Base-by-base conservation (phyloP, 768 basidiomycete species). In the Pleurotus djamor region DNA sequence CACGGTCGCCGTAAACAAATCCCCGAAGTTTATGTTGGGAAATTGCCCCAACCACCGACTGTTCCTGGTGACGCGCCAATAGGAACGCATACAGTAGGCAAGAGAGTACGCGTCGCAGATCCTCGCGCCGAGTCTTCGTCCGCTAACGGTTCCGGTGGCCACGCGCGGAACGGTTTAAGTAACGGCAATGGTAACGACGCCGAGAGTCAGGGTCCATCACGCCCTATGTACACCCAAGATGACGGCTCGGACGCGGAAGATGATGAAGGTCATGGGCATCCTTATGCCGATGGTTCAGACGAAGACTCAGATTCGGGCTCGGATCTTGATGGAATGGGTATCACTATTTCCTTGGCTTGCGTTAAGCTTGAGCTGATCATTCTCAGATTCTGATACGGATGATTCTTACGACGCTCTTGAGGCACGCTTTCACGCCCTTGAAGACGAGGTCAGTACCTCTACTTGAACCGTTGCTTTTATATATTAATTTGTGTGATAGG, bases 401-500 rank as follows among this genome's bases (percentile, higher is more conserved):
- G 85, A 87, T 57, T 87, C 87, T 13, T 80, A 83, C 49, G 89
- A 90, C 64, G 87, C 88, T 41, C 76, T 94, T 9, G 95, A 97
- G 67, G 92, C 92, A 52, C 81, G 87, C 17, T 99, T 97, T 71
- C 86, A 89, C 61, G 82, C 80, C 13, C 77, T 98, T 16, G 94
- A 98, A 73, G 96, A 97, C 68, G 94, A 96, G 68, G 92, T 56
- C 3, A 12, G 54, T 56, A 41, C 38, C 38, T n/a, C n/a, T 41
- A 4, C 38, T 41, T n/a, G n/a, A 32, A 50, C 28, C 4, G 6
- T 33, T 16, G 34, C 49, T 14, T 56, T 32, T 44, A 4, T 21
- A 43, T 16, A 43, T 56, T 0, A 13, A 7, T 6, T 21, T 4
- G 16, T 47, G 13, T 7, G 7, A 17, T 28, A 56, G 54, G 54